Evolutionary conservation across 1,284 basidiomycete genomes (phyloP).

Genomic region (Erythrobasidium hasegawianum): DNA sequence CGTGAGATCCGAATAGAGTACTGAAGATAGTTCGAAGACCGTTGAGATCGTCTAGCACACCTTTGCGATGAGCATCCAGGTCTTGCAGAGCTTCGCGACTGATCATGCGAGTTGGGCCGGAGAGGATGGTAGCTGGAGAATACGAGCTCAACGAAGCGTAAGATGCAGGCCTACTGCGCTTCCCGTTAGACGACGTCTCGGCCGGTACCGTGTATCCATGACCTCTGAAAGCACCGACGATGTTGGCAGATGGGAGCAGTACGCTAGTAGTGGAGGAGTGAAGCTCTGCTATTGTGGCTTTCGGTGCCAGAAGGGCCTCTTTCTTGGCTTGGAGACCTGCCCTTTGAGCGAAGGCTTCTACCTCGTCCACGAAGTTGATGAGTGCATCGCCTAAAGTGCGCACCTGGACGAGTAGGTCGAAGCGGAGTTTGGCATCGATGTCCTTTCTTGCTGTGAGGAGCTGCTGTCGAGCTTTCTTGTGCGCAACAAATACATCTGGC

Average conservation of each 20-base stretch:
- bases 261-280: slow-evolving; percentile 39
- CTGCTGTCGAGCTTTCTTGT: slow-evolving; percentile 10
- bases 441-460: slow-evolving; percentile 29
- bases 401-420: slow-evolving; percentile 55
- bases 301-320: slow-evolving; percentile 31
- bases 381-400: slow-evolving; percentile 72
- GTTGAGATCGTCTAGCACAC: slow-evolving; percentile 13
- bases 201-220: slow-evolving; percentile 3
- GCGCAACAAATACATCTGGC: slow-evolving; percentile 17
- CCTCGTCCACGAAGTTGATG: slow-evolving; percentile 65
- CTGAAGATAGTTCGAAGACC: slow-evolving; percentile 10
- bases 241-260: slow-evolving; percentile 9
- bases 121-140: slow-evolving; percentile 3
- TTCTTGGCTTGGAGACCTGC: slow-evolving; percentile 6
- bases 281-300: slow-evolving; percentile 34
- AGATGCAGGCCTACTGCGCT: too few species aligned
- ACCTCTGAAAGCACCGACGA: slow-evolving; percentile 1
- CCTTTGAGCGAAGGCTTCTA: not conserved
- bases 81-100: slow-evolving; percentile 45
- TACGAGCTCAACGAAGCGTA: too few species aligned
- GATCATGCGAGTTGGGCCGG: slow-evolving; percentile 44
- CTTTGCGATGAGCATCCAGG: not conserved
- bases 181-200: too few species aligned
- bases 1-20: slow-evolving; percentile 5
- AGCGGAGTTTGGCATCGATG: slow-evolving; percentile 40